Evolutionary conservation across 805 yeast species (phyloP).

Genomic region (Candida sithepensis): DNA sequence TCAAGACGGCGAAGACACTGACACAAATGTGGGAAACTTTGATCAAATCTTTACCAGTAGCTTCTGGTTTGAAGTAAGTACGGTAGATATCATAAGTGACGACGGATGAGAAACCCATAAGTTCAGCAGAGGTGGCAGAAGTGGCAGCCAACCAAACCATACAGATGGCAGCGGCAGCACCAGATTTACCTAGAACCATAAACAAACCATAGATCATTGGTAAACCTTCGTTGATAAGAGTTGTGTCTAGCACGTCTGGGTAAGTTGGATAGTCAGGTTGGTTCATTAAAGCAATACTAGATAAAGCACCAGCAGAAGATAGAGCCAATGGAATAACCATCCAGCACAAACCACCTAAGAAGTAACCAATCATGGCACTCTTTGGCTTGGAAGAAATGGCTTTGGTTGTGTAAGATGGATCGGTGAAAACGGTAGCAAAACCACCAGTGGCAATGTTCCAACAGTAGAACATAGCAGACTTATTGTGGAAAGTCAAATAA

Average conservation of each 20-base stretch:
- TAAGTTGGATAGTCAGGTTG: constrained; percentile 37
- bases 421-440: constrained; percentile 27
- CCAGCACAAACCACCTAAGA: constrained; percentile 33
- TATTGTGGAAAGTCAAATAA: constrained; percentile 33
- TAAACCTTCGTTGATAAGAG: constrained; percentile 38
- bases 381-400: constrained; percentile 29
- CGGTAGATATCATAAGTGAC: constrained; percentile 39
- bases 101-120: constrained; percentile 39
- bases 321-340: constrained; percentile 30
- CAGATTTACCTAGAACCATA: constrained; percentile 34
- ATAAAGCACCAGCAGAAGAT: constrained; percentile 31
- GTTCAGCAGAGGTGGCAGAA: constrained; percentile 39
- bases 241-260: constrained; percentile 36
- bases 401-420: constrained; percentile 29
- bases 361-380: constrained; percentile 29
- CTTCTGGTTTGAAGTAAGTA: constrained; percentile 37
- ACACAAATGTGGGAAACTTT: constrained; percentile 33
- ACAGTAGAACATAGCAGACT: constrained; percentile 34
- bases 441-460: constrained; percentile 33
- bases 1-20: constrained; percentile 40
- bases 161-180: constrained; percentile 39
- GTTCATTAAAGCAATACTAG: constrained; percentile 31
- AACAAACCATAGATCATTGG: constrained; percentile 34
- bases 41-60: constrained; percentile 36
- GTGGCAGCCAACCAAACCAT: constrained; percentile 42